A percentile compares a stretch with the other conserved stretches of the same genome.
These are phyloP conservation scores for Lentithecium fluviatile DNA, from an alignment of 495 filamentous ascomycete genomes.

Conservation along the genomic window DNA sequence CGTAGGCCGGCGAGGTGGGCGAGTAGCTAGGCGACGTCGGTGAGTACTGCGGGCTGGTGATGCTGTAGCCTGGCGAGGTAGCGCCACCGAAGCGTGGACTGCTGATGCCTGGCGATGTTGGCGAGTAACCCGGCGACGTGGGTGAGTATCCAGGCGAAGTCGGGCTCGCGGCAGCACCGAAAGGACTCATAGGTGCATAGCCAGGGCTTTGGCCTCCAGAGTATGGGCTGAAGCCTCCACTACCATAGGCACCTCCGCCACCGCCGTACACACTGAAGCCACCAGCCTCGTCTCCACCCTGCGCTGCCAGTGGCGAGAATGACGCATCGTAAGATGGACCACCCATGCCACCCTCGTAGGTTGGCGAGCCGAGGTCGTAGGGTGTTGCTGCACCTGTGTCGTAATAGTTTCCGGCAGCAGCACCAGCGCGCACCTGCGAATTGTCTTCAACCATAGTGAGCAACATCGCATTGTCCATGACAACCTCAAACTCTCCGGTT, in stretches of 20 bases:
- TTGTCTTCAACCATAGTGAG: constrained; percentile 92
- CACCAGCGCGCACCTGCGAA: constrained; percentile 71
- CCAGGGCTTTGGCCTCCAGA: constrained; percentile 63
- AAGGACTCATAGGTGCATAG: constrained; percentile 76
- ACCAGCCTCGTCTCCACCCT: constrained; percentile 66
- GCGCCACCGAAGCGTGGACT: constrained; percentile 39
- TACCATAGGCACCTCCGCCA: constrained; percentile 49
- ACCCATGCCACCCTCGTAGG: constrained; percentile 73
- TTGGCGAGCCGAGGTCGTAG: constrained; percentile 88
- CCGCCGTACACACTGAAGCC: constrained; percentile 61
- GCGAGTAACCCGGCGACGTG: constrained; percentile 65
- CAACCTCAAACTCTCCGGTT: constrained; percentile 90
- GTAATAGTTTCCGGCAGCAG: constrained; percentile 64
- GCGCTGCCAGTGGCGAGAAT: constrained; percentile 87
- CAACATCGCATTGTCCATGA: constrained; percentile 89
- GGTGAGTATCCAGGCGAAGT: constrained; percentile 83
- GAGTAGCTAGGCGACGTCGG: constrained; percentile 49
- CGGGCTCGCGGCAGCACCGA: constrained; percentile 68
- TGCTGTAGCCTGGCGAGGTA: constrained; percentile 41
- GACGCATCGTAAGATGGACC: constrained; percentile 74
- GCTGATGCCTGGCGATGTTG: constrained; percentile 53
- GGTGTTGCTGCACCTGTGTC: constrained; percentile 87
- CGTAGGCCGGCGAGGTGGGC: constrained; percentile 58
- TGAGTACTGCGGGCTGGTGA: constrained; percentile 46
- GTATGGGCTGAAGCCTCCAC: constrained; percentile 65